A percentile compares a stretch with the other conserved stretches of the same genome.
These are phyloP conservation scores for Rhodomyrtus psidioides DNA, from an alignment of 441 rosid genomes.

Conservation along the genomic window DNA sequence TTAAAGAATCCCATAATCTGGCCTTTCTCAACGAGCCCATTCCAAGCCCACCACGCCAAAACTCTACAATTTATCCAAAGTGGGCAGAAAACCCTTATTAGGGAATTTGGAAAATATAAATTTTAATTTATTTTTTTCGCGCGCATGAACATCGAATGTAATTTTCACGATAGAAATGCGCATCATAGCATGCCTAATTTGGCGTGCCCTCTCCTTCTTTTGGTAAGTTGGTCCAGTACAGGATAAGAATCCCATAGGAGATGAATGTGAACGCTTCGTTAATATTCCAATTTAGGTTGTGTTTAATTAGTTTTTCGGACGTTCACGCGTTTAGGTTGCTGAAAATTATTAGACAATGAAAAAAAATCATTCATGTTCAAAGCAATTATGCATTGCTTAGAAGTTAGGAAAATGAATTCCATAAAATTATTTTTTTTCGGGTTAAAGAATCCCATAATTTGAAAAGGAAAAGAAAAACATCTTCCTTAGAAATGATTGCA, in stretches of 20 bases:
- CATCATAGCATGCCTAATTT: not conserved
- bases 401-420: not conserved
- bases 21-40: not conserved
- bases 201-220: not conserved
- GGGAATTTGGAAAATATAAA: not conserved
- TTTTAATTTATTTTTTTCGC: not conserved
- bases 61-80: not conserved
- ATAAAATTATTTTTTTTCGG: too few relatives aligned
- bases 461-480: not conserved
- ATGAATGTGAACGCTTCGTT: not conserved
- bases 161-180: not conserved
- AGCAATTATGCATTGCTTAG: not conserved
- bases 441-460: not conserved
- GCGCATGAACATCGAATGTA: not conserved
- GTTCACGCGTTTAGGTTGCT: too few relatives aligned
- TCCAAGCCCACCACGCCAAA: not conserved
- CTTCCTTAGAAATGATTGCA: too few relatives aligned
- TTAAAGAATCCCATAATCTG: too few relatives aligned
- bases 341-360: not conserved
- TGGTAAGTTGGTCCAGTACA: not conserved
- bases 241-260: not conserved
- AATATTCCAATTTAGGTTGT: not conserved
- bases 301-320: too few relatives aligned
- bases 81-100: not conserved
- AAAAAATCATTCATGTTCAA: rapidly evolving